These are phyloP conservation scores for Naganishia vishniacii DNA, from an alignment of 768 basidiomycete species.

Conservation along the genomic window DNA sequence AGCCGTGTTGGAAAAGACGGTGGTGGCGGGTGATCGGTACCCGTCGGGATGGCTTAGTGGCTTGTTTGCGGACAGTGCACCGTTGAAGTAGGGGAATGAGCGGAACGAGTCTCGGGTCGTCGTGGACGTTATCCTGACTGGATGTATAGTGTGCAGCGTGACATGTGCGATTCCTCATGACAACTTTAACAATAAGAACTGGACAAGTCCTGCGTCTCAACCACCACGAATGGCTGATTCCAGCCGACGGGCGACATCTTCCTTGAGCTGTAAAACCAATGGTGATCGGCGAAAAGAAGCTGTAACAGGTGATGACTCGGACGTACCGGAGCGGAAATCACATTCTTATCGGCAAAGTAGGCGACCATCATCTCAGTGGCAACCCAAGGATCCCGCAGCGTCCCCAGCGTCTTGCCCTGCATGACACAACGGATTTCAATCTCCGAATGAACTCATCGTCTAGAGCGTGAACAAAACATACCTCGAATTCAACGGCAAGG, in stretches of 20 bases:
- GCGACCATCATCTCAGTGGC: constrained; percentile 47
- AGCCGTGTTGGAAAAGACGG: constrained; percentile 42
- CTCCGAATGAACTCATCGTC: too few species aligned
- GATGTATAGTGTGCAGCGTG: too few species aligned
- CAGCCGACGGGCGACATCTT: constrained; percentile 39
- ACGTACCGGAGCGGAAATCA: constrained; percentile 41
- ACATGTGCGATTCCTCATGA: too few species aligned
- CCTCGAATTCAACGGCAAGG: constrained; percentile 44
- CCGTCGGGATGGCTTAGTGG: constrained; percentile 15
- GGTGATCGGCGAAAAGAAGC: background rate
- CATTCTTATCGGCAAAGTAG: constrained; percentile 48
- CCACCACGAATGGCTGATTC: constrained; percentile 24
- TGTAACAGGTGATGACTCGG: background rate
- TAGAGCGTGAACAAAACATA: too few species aligned
- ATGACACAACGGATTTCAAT: too few species aligned
- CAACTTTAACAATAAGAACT: too few species aligned
- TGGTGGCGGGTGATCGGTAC: constrained; percentile 34
- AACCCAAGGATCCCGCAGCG: constrained; percentile 41
- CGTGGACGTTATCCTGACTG: too few species aligned
- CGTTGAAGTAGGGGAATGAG: background rate
- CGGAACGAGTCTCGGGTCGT: background rate
- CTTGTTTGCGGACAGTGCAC: constrained; percentile 16
- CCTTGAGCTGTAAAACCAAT: constrained; percentile 36
- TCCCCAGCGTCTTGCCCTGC: constrained; percentile 41
- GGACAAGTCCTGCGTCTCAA: background rate